Conservation (phyloP, 495 filamentous ascomycete species). For the Mytilinidion resinicola region DNA sequence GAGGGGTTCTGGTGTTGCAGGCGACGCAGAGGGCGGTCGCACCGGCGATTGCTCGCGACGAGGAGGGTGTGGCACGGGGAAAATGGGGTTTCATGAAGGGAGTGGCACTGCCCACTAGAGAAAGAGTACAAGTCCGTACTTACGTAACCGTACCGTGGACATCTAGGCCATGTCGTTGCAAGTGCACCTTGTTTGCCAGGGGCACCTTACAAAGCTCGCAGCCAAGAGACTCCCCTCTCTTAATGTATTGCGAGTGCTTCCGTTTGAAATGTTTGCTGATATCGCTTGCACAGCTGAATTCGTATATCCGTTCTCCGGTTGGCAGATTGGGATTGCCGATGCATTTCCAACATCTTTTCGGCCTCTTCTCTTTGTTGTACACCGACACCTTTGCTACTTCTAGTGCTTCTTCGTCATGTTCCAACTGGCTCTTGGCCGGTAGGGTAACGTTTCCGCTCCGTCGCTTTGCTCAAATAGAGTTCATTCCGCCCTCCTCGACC, state of each 20-base stretch:
- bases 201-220: conserved; percentile 14
- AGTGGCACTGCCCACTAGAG: no score
- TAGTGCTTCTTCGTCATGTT: conserved; percentile 11
- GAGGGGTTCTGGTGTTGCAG: no score
- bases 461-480: not conserved
- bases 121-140: no score
- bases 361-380: conserved; percentile 33
- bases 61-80: no score
- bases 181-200: conserved; percentile 28
- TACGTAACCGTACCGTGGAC: conserved; percentile 27
- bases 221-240: conserved; percentile 19
- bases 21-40: no score
- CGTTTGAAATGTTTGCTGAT: conserved; percentile 42
- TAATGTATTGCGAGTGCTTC: conserved; percentile 36
- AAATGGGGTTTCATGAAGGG: no score
- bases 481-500: conserved; percentile 19
- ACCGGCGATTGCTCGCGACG: no score
- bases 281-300: conserved; percentile 21
- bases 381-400: conserved; percentile 29
- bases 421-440: conserved; percentile 2
- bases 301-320: conserved; percentile 29
- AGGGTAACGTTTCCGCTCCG: conserved; percentile 7
- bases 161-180: conserved; percentile 14
- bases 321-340: conserved; percentile 34
- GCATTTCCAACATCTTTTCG: conserved; percentile 40